These are phyloP conservation scores for Aegilops speltoides DNA, from an alignment of 176 grass and related monocot species.

Conservation along the genomic window DNA sequence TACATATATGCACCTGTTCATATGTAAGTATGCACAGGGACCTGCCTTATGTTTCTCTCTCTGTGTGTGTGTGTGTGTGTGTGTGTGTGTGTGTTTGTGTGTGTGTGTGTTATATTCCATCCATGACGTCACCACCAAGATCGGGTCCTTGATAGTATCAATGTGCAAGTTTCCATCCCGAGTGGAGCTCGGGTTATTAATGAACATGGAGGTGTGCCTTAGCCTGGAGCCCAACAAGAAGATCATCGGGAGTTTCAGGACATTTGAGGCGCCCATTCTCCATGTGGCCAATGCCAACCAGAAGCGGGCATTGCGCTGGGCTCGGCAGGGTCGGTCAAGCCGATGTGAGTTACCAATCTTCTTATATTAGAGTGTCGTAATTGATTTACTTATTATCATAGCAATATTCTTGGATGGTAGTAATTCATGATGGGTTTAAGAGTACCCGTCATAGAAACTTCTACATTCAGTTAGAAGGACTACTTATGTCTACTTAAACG, in stretches of 20 bases:
- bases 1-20: too few species aligned
- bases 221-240: slow-evolving; percentile 52
- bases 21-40: too few species aligned
- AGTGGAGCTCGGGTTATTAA: too few species aligned
- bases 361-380: not conserved
- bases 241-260: slow-evolving; percentile 61
- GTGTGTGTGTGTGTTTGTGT: too few species aligned
- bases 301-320: slow-evolving; percentile 51
- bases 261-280: slow-evolving; percentile 73
- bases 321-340: slow-evolving; percentile 51
- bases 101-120: too few species aligned
- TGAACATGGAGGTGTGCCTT: slow-evolving; percentile 47
- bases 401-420: not conserved
- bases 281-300: slow-evolving; percentile 43
- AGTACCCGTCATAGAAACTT: not conserved
- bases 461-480: too few species aligned
- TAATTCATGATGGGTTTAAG: not conserved
- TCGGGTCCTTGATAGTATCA: too few species aligned
- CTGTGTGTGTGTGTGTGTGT: too few species aligned
- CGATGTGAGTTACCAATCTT: slow-evolving; percentile 34
- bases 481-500: too few species aligned
- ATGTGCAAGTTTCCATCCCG: too few species aligned
- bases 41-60: too few species aligned
- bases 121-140: too few species aligned
- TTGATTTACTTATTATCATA: not conserved